A percentile compares a stretch with the other conserved stretches of the same genome.
Evolutionary conservation across 2,329 filamentous ascomycete genomes (phyloP).

Genomic region (Cordyceps pruinosa): DNA sequence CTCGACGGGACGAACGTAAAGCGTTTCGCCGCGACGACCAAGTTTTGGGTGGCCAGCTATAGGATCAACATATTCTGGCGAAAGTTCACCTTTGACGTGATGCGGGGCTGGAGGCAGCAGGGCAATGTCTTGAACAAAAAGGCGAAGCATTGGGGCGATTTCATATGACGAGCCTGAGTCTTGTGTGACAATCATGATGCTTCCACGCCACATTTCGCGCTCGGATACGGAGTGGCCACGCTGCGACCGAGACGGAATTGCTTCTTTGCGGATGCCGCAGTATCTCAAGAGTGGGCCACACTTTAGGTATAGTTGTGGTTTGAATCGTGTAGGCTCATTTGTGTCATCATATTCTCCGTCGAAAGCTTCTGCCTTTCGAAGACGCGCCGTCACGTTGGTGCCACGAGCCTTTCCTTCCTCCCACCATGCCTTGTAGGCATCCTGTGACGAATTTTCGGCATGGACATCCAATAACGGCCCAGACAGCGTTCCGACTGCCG

Average conservation of each 20-base stretch:
- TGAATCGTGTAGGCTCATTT: slow-evolving; percentile 63
- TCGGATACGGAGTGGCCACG: slow-evolving; percentile 33
- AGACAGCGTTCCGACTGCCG: slow-evolving; percentile 53
- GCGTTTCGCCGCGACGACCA: slow-evolving; percentile 73
- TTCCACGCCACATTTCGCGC: slow-evolving; percentile 85
- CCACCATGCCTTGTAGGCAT: slow-evolving; percentile 67
- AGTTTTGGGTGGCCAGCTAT: slow-evolving; percentile 82
- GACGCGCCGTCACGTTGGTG: slow-evolving; percentile 39
- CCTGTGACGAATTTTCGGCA: slow-evolving; percentile 26
- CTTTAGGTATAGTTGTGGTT: slow-evolving; percentile 75
- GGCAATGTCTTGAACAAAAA: slow-evolving; percentile 84
- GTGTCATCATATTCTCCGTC: slow-evolving; percentile 62
- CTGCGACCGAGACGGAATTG: slow-evolving; percentile 28
- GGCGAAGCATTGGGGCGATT: slow-evolving; percentile 66
- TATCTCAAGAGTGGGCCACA: slow-evolving; percentile 89
- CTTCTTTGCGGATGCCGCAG: slow-evolving; percentile 69
- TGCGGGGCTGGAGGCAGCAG: slow-evolving; percentile 71
- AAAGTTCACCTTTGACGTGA: slow-evolving; percentile 58
- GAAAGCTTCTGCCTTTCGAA: slow-evolving; percentile 55
- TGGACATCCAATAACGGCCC: slow-evolving; percentile 55
- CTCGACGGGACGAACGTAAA: slow-evolving; percentile 87
- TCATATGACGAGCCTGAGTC: slow-evolving; percentile 79
- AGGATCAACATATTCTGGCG: slow-evolving; percentile 81
- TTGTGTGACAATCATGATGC: slow-evolving; percentile 88
- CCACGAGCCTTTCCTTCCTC: slow-evolving; percentile 49